A percentile compares a stretch with the other conserved stretches of the same genome.
Evolutionary conservation across 306 rosid species (phyloP).

Genomic region (Delonix regia): DNA sequence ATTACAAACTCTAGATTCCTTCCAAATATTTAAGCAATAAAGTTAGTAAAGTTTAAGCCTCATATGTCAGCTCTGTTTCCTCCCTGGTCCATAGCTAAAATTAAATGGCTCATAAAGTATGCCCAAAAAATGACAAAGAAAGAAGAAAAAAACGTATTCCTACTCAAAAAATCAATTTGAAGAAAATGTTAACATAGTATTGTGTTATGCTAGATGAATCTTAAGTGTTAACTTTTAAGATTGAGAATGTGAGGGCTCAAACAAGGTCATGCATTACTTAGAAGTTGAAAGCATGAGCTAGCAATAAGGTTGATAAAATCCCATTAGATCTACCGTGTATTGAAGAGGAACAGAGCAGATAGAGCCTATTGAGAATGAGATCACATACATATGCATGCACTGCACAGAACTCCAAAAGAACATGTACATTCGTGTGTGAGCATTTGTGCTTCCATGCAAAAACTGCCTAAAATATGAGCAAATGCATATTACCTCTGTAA

Average conservation of each 20-base stretch:
- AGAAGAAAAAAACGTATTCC: not conserved
- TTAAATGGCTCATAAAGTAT: not conserved
- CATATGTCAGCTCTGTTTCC: not conserved
- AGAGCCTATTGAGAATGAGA: not conserved
- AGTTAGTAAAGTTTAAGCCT: not conserved
- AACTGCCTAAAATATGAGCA: not conserved
- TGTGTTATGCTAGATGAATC: not conserved
- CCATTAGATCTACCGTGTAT: not conserved
- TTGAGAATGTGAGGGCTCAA: not conserved
- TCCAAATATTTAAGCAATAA: not conserved
- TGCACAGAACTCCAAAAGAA: not conserved
- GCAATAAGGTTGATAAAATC: not conserved
- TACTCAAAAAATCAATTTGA: not conserved
- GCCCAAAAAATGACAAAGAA: not conserved
- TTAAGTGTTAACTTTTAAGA: not conserved
- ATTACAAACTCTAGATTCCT: not conserved
- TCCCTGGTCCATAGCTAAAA: not conserved
- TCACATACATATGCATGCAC: not conserved
- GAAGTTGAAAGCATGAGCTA: not conserved
- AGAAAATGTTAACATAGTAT: slow-evolving; percentile 12
- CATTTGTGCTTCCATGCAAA: not conserved
- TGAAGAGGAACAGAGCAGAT: not conserved
- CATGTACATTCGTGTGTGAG: not conserved
- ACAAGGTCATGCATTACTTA: not conserved
- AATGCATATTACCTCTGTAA: slow-evolving; percentile 64